Conservation (phyloP, 805 yeast genomes). For the Yamadazyma ubonensis region DNA sequence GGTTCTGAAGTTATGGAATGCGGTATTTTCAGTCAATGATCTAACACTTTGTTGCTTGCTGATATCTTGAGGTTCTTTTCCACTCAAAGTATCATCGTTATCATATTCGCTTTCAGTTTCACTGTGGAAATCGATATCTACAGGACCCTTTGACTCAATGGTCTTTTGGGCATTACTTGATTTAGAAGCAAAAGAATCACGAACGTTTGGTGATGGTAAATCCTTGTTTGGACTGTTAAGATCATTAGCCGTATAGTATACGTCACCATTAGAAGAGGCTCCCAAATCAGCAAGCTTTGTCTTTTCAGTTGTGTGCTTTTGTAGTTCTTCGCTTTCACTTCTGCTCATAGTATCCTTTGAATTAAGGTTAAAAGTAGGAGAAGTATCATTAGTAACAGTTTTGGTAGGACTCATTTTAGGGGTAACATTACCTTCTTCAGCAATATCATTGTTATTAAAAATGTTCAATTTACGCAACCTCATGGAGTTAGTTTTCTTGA, state of each 20-base stretch:
- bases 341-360: slow-evolving; percentile 16
- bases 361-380: slow-evolving; percentile 23
- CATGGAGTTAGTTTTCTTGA: slow-evolving; percentile 41
- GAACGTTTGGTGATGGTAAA: slow-evolving; percentile 15
- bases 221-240: slow-evolving; percentile 14
- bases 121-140: slow-evolving; percentile 1
- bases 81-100: slow-evolving; percentile 11
- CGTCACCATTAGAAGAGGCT: slow-evolving; percentile 17
- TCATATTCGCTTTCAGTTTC: slow-evolving; percentile 12
- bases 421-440: slow-evolving; percentile 9
- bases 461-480: slow-evolving; percentile 40
- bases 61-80: slow-evolving; percentile 8
- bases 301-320: slow-evolving; percentile 14
- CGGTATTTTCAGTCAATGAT: slow-evolving; percentile 36
- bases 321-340: slow-evolving; percentile 19
- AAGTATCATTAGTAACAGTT: slow-evolving; percentile 4
- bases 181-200: slow-evolving; percentile 13
- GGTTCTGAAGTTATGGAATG: slow-evolving; percentile 32
- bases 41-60: slow-evolving; percentile 21
- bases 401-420: slow-evolving; percentile 2
- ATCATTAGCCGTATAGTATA: slow-evolving; percentile 24
- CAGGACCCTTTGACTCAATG: slow-evolving; percentile 1
- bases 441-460: slow-evolving; percentile 23
- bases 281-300: slow-evolving; percentile 21
- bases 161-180: slow-evolving; percentile 4